Conservation (phyloP, 805 yeast genomes). For the Cyberlindnera saturnus region DNA sequence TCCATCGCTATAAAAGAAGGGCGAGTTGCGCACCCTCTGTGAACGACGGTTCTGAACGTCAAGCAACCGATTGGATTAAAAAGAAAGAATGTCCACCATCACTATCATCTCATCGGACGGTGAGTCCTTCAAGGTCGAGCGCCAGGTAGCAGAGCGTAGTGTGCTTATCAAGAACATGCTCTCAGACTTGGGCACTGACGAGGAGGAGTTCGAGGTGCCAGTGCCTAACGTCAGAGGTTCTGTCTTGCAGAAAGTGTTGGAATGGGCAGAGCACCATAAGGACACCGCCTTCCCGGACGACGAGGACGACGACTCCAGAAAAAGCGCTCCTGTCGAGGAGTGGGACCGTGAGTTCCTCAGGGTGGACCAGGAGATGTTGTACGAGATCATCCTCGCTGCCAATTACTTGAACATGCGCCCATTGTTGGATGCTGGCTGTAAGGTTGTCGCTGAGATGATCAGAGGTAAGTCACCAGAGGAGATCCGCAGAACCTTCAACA, state of each 20-base stretch:
- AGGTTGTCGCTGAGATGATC: slow-evolving; percentile 79
- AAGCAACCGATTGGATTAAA: background rate
- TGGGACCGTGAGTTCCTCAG: slow-evolving; percentile 94
- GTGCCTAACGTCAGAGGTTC: slow-evolving; percentile 85
- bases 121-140: slow-evolving; percentile 70
- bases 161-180: slow-evolving; percentile 81
- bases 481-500: slow-evolving; percentile 72
- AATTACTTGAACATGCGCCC: slow-evolving; percentile 74
- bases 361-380: slow-evolving; percentile 88
- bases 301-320: slow-evolving; percentile 77
- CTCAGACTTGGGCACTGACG: slow-evolving; percentile 48
- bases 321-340: slow-evolving; percentile 86
- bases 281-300: slow-evolving; percentile 72
- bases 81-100: slow-evolving; percentile 29
- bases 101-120: slow-evolving; percentile 74
- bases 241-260: slow-evolving; percentile 84
- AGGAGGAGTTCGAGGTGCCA: slow-evolving; percentile 69
- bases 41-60: no score
- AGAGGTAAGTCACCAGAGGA: slow-evolving; percentile 77
- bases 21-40: no score
- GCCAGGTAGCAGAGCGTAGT: slow-evolving; percentile 81
- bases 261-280: slow-evolving; percentile 94
- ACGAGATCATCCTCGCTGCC: slow-evolving; percentile 77
- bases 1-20: no score
- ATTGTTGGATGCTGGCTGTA: slow-evolving; percentile 70